Evolutionary conservation across 768 basidiomycete genomes (phyloP).

Genomic region (Podaxis sp.): DNA sequence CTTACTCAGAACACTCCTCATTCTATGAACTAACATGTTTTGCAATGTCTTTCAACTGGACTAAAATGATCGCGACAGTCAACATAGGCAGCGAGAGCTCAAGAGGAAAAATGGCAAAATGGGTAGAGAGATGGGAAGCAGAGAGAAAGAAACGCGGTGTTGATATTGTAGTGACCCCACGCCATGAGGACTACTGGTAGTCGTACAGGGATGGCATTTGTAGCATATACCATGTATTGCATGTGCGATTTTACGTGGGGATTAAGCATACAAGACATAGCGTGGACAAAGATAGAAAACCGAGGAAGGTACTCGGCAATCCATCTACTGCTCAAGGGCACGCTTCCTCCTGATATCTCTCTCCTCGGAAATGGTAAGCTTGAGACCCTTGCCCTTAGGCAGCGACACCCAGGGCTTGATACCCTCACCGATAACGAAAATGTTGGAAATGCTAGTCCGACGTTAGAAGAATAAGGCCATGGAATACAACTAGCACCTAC

Average conservation of each 20-base stretch:
- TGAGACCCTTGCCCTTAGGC: constrained; percentile 96
- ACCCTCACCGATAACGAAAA: constrained; percentile 97
- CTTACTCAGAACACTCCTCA: constrained; percentile 95
- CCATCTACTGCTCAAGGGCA: constrained; percentile 60
- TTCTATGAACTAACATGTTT: constrained; percentile 97
- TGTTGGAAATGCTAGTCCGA: constrained; percentile 79
- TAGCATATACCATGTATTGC: constrained; percentile 26
- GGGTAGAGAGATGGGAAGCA: constrained; percentile 87
- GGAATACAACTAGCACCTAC: constrained; percentile 42
- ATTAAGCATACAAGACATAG: constrained; percentile 41
- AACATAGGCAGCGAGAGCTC: constrained; percentile 76
- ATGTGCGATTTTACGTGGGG: constrained; percentile 24
- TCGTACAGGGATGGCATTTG: constrained; percentile 2
- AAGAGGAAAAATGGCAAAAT: constrained; percentile 82
- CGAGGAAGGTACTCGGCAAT: constrained; percentile 18
- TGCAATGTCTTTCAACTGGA: constrained; percentile 83
- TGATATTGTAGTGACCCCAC: constrained; percentile 35
- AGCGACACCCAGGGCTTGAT: constrained; percentile 95
- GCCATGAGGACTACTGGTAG: constrained; percentile 51
- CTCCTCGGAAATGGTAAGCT: constrained; percentile 97
- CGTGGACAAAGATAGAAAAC: constrained; percentile 30
- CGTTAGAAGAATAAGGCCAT: neutral
- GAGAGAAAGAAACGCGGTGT: constrained; percentile 63
- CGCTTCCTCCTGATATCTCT: constrained; percentile 89
- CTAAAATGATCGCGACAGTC: constrained; percentile 92